These are phyloP conservation scores for Cryphonectria naterciae DNA, from an alignment of 2,329 filamentous ascomycete genomes.

Conservation along the genomic window DNA sequence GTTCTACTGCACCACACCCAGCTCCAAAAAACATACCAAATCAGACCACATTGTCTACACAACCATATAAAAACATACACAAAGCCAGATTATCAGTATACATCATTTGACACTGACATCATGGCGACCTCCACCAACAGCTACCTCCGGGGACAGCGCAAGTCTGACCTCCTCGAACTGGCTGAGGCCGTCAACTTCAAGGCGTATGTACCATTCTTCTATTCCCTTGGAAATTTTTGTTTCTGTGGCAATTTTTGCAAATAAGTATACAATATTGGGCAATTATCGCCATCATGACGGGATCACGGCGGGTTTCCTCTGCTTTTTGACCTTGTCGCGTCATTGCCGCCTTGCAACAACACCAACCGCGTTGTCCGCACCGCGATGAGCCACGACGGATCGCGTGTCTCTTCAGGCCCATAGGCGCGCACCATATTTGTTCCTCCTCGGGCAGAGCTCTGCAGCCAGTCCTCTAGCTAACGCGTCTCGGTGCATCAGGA, in stretches of 20 bases:
- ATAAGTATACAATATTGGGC: neutral
- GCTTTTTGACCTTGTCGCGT: neutral
- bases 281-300: neutral
- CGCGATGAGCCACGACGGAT: neutral
- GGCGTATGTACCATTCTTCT: conserved; percentile 61
- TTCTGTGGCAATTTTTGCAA: neutral
- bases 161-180: conserved; percentile 76
- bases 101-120: conserved; percentile 12
- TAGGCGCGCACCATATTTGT: neutral
- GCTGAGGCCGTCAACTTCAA: conserved; percentile 72
- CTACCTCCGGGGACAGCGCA: conserved; percentile 82
- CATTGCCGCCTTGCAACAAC: conserved; percentile 12
- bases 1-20: conserved; percentile 15
- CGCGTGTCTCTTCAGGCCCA: neutral
- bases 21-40: conserved; percentile 34
- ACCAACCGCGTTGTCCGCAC: neutral
- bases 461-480: conserved; percentile 7
- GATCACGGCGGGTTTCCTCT: neutral
- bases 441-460: neutral
- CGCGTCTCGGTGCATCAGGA: conserved; percentile 51
- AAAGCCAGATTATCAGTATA: conserved; percentile 38
- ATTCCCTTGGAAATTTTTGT: neutral
- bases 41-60: conserved; percentile 37
- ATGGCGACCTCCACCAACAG: conserved; percentile 66
- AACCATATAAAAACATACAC: conserved; percentile 17